phyloP scores from a whole-genome alignment of 1,139 yeast genomes.

The Blastobotrys apis region DNA sequence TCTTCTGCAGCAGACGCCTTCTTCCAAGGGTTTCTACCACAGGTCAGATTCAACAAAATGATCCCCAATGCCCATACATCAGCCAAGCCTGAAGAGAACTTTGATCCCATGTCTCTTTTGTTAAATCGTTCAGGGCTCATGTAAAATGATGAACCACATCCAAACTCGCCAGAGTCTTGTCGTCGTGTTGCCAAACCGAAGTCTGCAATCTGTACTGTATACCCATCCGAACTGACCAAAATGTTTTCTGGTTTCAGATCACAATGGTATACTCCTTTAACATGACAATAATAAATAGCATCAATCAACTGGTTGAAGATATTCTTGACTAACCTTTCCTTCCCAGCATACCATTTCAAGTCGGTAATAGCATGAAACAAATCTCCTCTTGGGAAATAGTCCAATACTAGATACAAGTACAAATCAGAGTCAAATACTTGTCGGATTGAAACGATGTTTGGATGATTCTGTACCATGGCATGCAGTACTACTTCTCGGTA shows the following conservation, averaged over 20 bases:
- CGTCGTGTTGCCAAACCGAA: constrained; percentile 77
- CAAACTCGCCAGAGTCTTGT: constrained; percentile 58
- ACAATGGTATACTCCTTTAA: constrained; percentile 70
- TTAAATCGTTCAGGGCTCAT: constrained; percentile 87
- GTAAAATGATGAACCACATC: constrained; percentile 84
- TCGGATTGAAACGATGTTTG: constrained; percentile 70
- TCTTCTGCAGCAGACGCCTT: constrained; percentile 63
- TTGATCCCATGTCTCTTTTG: neutral
- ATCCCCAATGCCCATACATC: constrained; percentile 91
- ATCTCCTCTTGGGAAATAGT: constrained; percentile 78
- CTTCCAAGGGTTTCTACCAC: constrained; percentile 90
- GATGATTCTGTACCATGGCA: constrained; percentile 68
- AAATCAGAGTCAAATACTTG: constrained; percentile 48
- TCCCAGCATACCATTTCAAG: constrained; percentile 49
- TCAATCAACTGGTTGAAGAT: constrained; percentile 74
- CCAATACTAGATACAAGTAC: constrained; percentile 67
- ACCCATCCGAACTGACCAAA: constrained; percentile 59
- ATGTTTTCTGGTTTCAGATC: constrained; percentile 91
- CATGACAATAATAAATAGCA: constrained; percentile 67
- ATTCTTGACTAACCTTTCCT: constrained; percentile 56
- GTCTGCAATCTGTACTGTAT: constrained; percentile 65
- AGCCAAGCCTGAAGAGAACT: constrained; percentile 56
- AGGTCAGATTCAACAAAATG: constrained; percentile 70
- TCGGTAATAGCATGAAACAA: constrained; percentile 77
- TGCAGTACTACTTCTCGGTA: constrained; percentile 70